These are phyloP conservation scores for Xylaria sp. DNA, from an alignment of 2,329 filamentous ascomycete genomes.

Conservation along the genomic window DNA sequence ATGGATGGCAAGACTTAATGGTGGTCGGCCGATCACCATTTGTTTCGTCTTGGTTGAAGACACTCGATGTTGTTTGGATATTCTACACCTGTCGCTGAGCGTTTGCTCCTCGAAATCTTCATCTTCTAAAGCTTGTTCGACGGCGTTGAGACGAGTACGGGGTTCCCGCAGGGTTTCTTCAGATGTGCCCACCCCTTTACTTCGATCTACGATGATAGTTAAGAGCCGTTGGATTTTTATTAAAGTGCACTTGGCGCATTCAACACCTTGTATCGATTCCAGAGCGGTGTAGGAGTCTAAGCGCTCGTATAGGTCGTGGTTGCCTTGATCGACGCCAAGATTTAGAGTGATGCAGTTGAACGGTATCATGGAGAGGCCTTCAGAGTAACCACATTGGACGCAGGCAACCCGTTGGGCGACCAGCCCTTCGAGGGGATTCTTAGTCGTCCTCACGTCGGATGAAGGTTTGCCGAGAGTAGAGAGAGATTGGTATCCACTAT, in stretches of 20 bases:
- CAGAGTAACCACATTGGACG: slow-evolving; percentile 83
- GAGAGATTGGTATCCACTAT: slow-evolving; percentile 67
- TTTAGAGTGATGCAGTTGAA: slow-evolving; percentile 95
- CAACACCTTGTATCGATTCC: slow-evolving; percentile 87
- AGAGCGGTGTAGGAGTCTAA: slow-evolving; percentile 86
- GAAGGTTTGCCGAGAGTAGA: slow-evolving; percentile 52
- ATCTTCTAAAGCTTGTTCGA: slow-evolving; percentile 78
- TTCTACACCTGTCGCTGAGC: slow-evolving; percentile 71
- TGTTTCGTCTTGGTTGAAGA: slow-evolving; percentile 89
- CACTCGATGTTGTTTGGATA: slow-evolving; percentile 73
- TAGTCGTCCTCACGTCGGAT: slow-evolving; percentile 55
- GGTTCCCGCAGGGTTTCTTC: slow-evolving; percentile 64
- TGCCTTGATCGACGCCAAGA: slow-evolving; percentile 69
- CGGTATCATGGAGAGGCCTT: slow-evolving; percentile 88
- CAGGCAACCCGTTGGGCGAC: slow-evolving; percentile 91
- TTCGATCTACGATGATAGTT: slow-evolving; percentile 57
- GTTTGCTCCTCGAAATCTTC: slow-evolving; percentile 82
- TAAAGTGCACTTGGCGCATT: slow-evolving; percentile 91
- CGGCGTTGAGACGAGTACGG: slow-evolving; percentile 68
- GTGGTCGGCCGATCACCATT: slow-evolving; percentile 83
- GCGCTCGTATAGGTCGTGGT: slow-evolving; percentile 80
- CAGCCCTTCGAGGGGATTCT: slow-evolving; percentile 87
- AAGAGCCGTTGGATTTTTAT: slow-evolving; percentile 65
- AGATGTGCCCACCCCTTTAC: slow-evolving; percentile 51
- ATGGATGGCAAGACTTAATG: slow-evolving; percentile 84